Evolutionary conservation across 208 protist genomes (phyloP).

Genomic region (Leishmania arabica): DNA sequence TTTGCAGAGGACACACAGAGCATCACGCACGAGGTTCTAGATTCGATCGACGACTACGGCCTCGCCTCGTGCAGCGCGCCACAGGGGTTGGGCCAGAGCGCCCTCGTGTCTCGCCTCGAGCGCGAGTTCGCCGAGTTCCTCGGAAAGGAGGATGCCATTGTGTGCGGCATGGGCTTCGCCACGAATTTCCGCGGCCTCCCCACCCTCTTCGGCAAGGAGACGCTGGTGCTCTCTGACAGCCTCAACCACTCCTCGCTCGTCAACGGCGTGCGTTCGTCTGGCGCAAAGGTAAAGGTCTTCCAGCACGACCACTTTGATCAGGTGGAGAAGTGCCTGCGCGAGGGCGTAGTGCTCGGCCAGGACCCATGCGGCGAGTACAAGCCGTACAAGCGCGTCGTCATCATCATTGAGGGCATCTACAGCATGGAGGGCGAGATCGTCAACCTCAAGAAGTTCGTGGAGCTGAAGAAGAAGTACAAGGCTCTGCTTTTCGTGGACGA

Average conservation of each 20-base stretch:
- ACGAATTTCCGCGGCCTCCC: conserved; percentile 91
- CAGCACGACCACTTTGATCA: conserved; percentile 94
- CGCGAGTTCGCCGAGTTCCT: conserved; percentile 92
- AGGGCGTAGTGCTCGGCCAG: conserved; percentile 91
- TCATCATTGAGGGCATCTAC: conserved; percentile 98
- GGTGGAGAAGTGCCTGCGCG: conserved; percentile 91
- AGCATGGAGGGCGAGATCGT: conserved; percentile 98
- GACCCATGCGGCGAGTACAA: conserved; percentile 71
- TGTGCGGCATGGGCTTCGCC: conserved; percentile 95
- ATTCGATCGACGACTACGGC: conserved; percentile 84
- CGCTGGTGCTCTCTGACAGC: conserved; percentile 94
- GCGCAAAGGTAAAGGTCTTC: conserved; percentile 92
- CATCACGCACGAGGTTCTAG: conserved; percentile 83
- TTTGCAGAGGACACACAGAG: conserved; percentile 94
- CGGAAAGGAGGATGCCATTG: conserved; percentile 94
- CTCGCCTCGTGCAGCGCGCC: conserved; percentile 65
- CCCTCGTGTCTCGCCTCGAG: conserved; percentile 81
- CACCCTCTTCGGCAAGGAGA: conserved; percentile 95
- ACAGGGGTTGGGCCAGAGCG: conserved; percentile 70
- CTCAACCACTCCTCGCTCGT: conserved; percentile 99
- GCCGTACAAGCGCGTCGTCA: conserved; percentile 88
- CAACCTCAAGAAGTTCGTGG: conserved; percentile 94
- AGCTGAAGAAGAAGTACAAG: conserved; percentile 96
- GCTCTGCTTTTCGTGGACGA: conserved; percentile 98
- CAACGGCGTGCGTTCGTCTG: conserved; percentile 92